Evolutionary conservation across 331 rosid genomes (phyloP).

Genomic region (Cydonia oblonga): DNA sequence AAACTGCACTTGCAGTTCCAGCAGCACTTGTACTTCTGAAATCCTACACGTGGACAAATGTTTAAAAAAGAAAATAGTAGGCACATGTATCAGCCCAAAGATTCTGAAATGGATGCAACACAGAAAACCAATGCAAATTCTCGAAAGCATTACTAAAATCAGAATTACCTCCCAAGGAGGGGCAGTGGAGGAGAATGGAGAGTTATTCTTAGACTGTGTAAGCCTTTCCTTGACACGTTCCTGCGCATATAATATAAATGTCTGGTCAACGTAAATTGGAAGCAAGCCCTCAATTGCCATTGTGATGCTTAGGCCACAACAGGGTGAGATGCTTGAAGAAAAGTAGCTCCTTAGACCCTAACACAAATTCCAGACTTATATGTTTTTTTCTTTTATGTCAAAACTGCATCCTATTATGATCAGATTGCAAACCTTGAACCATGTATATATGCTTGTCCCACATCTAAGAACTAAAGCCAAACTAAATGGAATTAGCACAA

Average conservation of each 20-base stretch:
- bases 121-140: not conserved
- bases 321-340: not conserved
- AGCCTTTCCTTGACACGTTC: constrained; percentile 83
- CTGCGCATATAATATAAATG: constrained; percentile 17
- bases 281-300: not conserved
- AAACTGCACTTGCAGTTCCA: constrained; percentile 55
- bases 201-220: constrained; percentile 33
- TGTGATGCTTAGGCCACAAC: constrained; percentile 11
- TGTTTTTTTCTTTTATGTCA: not conserved
- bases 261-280: not conserved
- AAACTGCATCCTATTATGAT: not conserved
- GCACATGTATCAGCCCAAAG: constrained; percentile 1
- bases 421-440: not conserved
- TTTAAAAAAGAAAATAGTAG: constrained; percentile 4
- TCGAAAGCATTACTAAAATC: constrained; percentile 7
- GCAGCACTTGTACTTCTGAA: constrained; percentile 45
- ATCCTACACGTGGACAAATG: constrained; percentile 32
- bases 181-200: constrained; percentile 31
- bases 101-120: not conserved
- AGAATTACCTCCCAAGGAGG: constrained; percentile 49
- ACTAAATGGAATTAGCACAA: not conserved
- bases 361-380: not conserved
- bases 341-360: not conserved
- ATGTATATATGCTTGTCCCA: not conserved
- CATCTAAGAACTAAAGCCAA: not conserved